Evolutionary conservation across 441 rosid genomes (phyloP), one percentile per base, ranked within the genome.

Genomic region (Euphorbia corollata): DNA sequence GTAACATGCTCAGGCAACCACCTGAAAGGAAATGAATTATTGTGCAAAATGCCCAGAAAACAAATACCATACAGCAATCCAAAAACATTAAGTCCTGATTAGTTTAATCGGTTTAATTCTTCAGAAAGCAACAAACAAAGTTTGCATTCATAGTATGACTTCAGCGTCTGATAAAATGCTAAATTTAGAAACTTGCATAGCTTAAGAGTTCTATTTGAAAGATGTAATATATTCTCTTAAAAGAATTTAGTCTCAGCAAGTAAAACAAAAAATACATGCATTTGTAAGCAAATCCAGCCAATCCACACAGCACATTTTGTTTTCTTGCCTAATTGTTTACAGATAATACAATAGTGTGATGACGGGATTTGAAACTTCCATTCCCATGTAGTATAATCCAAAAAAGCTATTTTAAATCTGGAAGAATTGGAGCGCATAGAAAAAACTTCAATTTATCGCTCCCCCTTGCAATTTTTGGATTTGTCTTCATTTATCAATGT

Each of bases 1-100:
- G 99, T 92, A 68, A 92, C 92, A 68, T 90, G 96, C 81, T 87
- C 89, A 3, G 98, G 99, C 73, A 95, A 78, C 98, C 98, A 95
- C 69, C 99, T 92, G 64, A 60, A 73, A 61, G 32, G 38, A 60
- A 67, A 55, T 41, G 6, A 56, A 45, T 30, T 24, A 22, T n/a
- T n/a, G 18, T 11, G 18, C 24, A 30, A 34, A 6, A 2, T 39
- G 8, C 22, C n/a, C 5, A 61, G 12, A 59, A 53, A 27, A 27
- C 6, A 24, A 54, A 43, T 55, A 45, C n/a, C 8, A 16, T 16
- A n/a, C 10, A n/a, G 6, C 4, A 16, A 47, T 30, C 56, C 11
- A 47, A 8, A 53, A 64, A 64, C 63, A 71, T 24, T 18, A 48
- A 16, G 30, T 62, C 67, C n/a, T 10, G 10, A 41, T 32, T 34